These are phyloP conservation scores for Sungouiozyma ichnusensis DNA, from an alignment of 805 yeast genomes.

Conservation along the genomic window DNA sequence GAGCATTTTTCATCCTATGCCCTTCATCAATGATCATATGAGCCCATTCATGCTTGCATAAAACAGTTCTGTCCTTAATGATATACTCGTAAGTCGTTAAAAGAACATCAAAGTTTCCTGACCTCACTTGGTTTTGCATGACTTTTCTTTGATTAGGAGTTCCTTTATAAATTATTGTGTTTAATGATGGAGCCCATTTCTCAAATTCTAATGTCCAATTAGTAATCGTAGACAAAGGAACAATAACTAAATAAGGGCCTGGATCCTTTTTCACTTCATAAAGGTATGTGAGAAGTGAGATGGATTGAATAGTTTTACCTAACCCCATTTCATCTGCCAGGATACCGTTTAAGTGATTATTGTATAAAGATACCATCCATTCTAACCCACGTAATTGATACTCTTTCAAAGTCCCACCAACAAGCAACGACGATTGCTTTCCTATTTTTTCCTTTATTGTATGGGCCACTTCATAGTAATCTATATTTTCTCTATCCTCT, in stretches of 20 bases:
- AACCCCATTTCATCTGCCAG: slow-evolving; percentile 99
- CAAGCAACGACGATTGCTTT: slow-evolving; percentile 56
- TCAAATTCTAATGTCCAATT: slow-evolving; percentile 82
- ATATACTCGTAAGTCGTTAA: slow-evolving; percentile 77
- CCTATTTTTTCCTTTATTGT: slow-evolving; percentile 54
- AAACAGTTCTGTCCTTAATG: slow-evolving; percentile 62
- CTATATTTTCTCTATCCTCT: slow-evolving; percentile 57
- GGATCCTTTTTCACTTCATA: slow-evolving; percentile 54
- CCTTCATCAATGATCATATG: slow-evolving; percentile 91
- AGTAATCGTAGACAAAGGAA: slow-evolving; percentile 73
- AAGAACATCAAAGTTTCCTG: slow-evolving; percentile 64
- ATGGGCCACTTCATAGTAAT: slow-evolving; percentile 78
- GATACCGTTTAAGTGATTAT: slow-evolving; percentile 93
- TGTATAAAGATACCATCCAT: slow-evolving; percentile 97
- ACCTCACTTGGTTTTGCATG: slow-evolving; percentile 51
- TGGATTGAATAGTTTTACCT: slow-evolving; percentile 88
- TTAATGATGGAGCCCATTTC: slow-evolving; percentile 78
- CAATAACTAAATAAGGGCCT: slow-evolving; percentile 69
- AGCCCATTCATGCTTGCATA: slow-evolving; percentile 62
- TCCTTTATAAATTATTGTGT: slow-evolving; percentile 67
- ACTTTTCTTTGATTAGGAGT: slow-evolving; percentile 61
- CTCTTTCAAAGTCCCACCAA: slow-evolving; percentile 73
- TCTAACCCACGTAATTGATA: slow-evolving; percentile 88
- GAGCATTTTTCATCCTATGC: slow-evolving; percentile 76
- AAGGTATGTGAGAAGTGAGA: slow-evolving; percentile 61